Base-by-base conservation (phyloP, 2,329 filamentous ascomycete species). In the Botrytis paeoniae region DNA sequence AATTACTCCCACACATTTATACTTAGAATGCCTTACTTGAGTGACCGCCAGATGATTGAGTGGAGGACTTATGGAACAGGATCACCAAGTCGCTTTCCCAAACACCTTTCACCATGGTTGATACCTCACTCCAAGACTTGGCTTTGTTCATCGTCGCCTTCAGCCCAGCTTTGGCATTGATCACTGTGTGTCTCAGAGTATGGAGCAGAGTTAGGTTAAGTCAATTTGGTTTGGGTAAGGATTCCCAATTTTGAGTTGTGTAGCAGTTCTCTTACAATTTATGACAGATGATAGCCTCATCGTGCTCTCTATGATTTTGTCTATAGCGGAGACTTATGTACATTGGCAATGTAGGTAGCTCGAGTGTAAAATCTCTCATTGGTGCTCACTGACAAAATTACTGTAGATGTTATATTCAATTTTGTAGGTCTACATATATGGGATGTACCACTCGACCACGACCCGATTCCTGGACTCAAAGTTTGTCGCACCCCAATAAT, bases 391-490 rank as follows among this genome's bases (percentile, higher is more conserved):
- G 10, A 63, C 18, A 32, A 5, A 18, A 10, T 2, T 22, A 22
- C 20, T 32, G 18, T 29, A 63, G n/a, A 43, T 20, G 4, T 43
- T 43, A 5, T 63, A 10, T 22, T 20, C 41, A 63, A 63, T 43
- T 63, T 12, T 43, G n/a, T 63, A 32, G 61, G 61, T 9, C 29
- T 63, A 63, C 61, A 63, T 63, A 32, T 63, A 20, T 63, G 61
- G 39, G 61, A 63, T 32, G n/a, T 63, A 12, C 61, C 61, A 63
- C 25, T 43, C n/a, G n/a, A 43, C 32, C 14, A 32, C 29, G 39
- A 63, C 39, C n/a, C 8, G 39, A 5, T 63, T 43, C n/a, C 14
- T 20, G 61, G 61, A 43, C 39, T 63, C 25, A 43, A 43, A n/a
- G 60, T 62, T 62, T 9, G 20, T 62, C 6, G 35, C 35, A 25